Base-by-base conservation (phyloP, 805 yeast genomes). In the Zygotorulaspora florentina region DNA sequence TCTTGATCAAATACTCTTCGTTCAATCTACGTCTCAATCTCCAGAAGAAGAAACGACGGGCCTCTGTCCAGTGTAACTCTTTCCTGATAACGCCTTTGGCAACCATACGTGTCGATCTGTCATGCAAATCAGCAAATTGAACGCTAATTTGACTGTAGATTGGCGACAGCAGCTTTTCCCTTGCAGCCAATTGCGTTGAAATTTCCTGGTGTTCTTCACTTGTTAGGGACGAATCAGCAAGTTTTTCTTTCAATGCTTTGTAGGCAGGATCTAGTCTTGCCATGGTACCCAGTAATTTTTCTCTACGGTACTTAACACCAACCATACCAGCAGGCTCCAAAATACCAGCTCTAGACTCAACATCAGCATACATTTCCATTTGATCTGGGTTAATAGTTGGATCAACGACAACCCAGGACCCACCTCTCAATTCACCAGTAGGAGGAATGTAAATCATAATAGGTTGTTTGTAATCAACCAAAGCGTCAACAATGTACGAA, bases 291-390 rank as follows among this genome's bases (percentile, higher is more conserved):
- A 89, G 70, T 55, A 95, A 74, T 71, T 89, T 90, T 66, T 89
- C 96, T 61, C 95, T 85, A 71, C 96, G 85, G 78, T 85, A 93
- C 72, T 93, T 93, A 72, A 93, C 88, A 67, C 98, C 96, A 62
- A 95, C 99, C 90, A 93, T 88, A 68, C 98, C 99, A 65, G 91
- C 96, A 42, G 99, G 98, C 72, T 93, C 99, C 65, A 95, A 76
- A 48, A 93, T 96, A 81, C 99, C 98, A 34, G 89, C 99, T 67
- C 99, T 81, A 9, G 98, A 78, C 44, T 93, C 93, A 41, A 80
- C 84, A 68, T 95, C 99, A 17, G 98, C 98, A 61, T 91, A 93
- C 97, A 93, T 91, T 73, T 93, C 99, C 96, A 93, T 95, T 87
- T 87, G 87, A 52, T 90, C 97, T 39, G 85, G 70, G 69, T 95